Conservation (phyloP, 2,329 filamentous ascomycete genomes). For the Paraphoma chrysanthemicola region DNA sequence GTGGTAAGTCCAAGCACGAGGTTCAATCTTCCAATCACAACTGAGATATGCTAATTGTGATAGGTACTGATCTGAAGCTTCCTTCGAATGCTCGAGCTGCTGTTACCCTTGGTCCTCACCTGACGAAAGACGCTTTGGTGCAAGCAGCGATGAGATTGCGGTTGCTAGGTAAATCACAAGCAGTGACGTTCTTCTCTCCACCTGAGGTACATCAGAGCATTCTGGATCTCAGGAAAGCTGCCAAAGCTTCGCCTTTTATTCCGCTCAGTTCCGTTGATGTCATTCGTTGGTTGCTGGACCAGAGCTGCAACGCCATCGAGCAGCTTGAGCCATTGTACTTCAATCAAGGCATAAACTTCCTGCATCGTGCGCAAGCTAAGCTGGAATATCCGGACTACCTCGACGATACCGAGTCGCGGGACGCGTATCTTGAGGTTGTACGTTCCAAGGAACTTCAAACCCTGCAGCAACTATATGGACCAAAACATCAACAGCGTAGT, state of each 20-base stretch:
- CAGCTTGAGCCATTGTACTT: constrained; percentile 65
- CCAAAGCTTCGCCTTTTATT: neutral
- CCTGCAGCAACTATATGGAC: constrained; percentile 65
- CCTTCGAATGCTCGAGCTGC: constrained; percentile 57
- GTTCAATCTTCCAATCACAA: neutral
- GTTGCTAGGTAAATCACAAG: constrained; percentile 64
- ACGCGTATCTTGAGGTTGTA: constrained; percentile 54
- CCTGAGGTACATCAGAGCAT: constrained; percentile 70
- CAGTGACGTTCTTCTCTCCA: constrained; percentile 61
- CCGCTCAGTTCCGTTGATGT: constrained; percentile 59
- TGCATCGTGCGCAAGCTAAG: constrained; percentile 60
- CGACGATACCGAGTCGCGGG: constrained; percentile 30
- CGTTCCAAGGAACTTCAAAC: constrained; percentile 64
- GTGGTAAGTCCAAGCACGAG: constrained; percentile 30
- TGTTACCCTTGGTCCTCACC: constrained; percentile 62
- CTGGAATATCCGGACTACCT: constrained; percentile 54
- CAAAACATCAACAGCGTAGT: constrained; percentile 19
- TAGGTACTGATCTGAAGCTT: constrained; percentile 65
- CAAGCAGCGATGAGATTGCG: constrained; percentile 73
- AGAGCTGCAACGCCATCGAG: constrained; percentile 67
- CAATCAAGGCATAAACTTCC: constrained; percentile 68
- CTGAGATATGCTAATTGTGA: neutral
- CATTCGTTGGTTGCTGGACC: constrained; percentile 68
- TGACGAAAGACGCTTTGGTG: constrained; percentile 67
- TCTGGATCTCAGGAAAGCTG: constrained; percentile 37